Evolutionary conservation across 768 basidiomycete genomes (phyloP).

Genomic region (Dacryopinax spathularia): DNA sequence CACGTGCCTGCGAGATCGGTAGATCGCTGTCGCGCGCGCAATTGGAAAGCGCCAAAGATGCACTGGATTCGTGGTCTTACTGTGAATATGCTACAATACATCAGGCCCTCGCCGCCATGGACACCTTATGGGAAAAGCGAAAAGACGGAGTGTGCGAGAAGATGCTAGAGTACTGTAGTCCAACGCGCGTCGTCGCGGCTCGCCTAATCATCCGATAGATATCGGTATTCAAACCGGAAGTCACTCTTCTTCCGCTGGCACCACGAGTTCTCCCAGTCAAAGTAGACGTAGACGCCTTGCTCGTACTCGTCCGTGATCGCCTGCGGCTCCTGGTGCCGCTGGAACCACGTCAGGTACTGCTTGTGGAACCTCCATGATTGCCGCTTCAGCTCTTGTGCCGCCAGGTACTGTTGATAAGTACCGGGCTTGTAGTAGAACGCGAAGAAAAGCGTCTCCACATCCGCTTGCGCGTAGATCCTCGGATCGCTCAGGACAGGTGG

Average conservation of each 20-base stretch:
- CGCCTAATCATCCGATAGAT: conserved; percentile 73
- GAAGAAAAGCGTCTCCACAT: conserved; percentile 95
- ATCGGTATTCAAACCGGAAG: conserved; percentile 93
- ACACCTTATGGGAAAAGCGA: conserved; percentile 3
- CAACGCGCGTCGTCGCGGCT: too few species aligned
- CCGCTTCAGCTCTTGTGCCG: conserved; percentile 90
- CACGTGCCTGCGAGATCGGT: too few species aligned
- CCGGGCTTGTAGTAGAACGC: conserved; percentile 97
- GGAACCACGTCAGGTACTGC: conserved; percentile 99
- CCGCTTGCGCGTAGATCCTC: conserved; percentile 74
- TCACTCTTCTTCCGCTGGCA: conserved; percentile 96
- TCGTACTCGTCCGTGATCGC: conserved; percentile 99
- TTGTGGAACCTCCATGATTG: conserved; percentile 99
- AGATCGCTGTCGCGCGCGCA: too few species aligned
- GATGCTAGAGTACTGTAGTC: conserved; percentile 6
- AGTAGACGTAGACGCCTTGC: conserved; percentile 98
- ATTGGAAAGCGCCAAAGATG: background rate
- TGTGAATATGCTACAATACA: conserved; percentile 4
- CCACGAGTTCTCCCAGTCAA: conserved; percentile 99
- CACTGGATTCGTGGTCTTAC: conserved; percentile 3
- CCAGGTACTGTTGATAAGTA: conserved; percentile 96
- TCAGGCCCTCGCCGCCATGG: conserved; percentile 5
- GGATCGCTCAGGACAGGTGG: conserved; percentile 67
- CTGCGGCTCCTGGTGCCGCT: conserved; percentile 92
- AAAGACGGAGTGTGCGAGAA: conserved; percentile 3